Conservation (phyloP, 2,329 filamentous ascomycete genomes). For the Intubia oerlemansii region DNA sequence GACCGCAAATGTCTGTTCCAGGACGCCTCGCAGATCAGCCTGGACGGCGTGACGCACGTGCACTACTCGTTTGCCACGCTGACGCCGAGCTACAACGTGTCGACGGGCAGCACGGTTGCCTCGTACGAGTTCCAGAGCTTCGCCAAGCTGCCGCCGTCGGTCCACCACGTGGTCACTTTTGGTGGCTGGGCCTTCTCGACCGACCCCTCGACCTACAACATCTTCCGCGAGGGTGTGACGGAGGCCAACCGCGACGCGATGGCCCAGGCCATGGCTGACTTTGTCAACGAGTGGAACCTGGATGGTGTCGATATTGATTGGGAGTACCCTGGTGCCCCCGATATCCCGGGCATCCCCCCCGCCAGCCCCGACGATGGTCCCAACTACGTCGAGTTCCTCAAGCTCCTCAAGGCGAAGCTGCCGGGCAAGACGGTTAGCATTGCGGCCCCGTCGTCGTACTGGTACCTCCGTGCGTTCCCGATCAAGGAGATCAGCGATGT, state of each 20-base stretch:
- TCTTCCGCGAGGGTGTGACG: conserved; percentile 13
- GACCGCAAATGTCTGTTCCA: conserved; percentile 13
- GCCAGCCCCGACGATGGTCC: conserved; percentile 11
- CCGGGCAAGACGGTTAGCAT: conserved; percentile 10
- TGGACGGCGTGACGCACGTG: conserved; percentile 10
- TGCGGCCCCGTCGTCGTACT: conserved; percentile 12
- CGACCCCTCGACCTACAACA: conserved; percentile 14
- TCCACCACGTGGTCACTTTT: conserved; percentile 19
- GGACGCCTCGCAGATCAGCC: conserved; percentile 9
- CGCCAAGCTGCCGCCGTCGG: conserved; percentile 10
- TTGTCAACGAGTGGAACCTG: conserved; percentile 1
- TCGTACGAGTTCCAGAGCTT: conserved; percentile 13
- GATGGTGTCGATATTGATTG: conserved; percentile 6
- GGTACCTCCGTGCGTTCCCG: conserved; percentile 13
- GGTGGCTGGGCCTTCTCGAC: conserved; percentile 24
- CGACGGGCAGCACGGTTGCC: conserved; percentile 4
- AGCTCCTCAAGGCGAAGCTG: conserved; percentile 8
- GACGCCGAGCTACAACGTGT: conserved; percentile 8
- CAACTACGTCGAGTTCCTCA: conserved; percentile 17
- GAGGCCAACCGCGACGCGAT: conserved; percentile 3
- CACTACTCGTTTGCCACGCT: conserved; percentile 15
- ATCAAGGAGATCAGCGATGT: conserved; percentile 10
- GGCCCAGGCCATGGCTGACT: conserved; percentile 5
- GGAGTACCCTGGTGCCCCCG: conserved; percentile 5
- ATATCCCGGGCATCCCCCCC: conserved; percentile 13